Percentiles rank a stretch among this genome's conserved stretches.
Conservation (phyloP, 768 basidiomycete species). For the Termitomyces sp. region DNA sequence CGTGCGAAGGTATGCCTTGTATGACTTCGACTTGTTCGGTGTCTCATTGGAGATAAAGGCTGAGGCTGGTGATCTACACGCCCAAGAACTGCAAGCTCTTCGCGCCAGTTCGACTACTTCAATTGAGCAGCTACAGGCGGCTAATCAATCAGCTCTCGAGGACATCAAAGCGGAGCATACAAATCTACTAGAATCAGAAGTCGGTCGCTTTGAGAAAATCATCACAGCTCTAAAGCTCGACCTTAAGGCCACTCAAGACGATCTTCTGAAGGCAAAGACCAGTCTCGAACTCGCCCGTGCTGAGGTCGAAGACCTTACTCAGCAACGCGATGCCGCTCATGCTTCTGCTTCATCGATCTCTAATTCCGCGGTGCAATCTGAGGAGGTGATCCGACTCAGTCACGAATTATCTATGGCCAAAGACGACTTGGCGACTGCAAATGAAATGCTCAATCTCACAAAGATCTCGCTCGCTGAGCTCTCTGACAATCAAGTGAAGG, state of each 20-base stretch:
- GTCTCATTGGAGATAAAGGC: slow-evolving; percentile 32
- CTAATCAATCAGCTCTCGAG: slow-evolving; percentile 57
- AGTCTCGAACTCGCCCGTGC: slow-evolving; percentile 43
- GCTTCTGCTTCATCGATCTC: slow-evolving; percentile 35
- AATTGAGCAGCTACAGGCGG: slow-evolving; percentile 62
- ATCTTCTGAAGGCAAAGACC: slow-evolving; percentile 71
- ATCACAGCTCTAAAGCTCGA: slow-evolving; percentile 59
- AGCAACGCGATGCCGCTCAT: slow-evolving; percentile 62
- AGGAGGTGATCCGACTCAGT: slow-evolving; percentile 49
- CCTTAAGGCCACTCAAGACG: slow-evolving; percentile 81
- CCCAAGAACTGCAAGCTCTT: slow-evolving; percentile 65
- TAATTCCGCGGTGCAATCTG: slow-evolving; percentile 40
- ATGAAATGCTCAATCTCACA: slow-evolving; percentile 61
- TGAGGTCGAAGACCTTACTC: slow-evolving; percentile 51
- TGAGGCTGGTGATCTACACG: slow-evolving; percentile 66
- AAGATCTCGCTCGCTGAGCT: slow-evolving; percentile 69
- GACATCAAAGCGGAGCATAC: slow-evolving; percentile 61
- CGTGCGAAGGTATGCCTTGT: slow-evolving; percentile 60
- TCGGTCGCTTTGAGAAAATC: slow-evolving; percentile 55
- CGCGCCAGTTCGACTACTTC: slow-evolving; percentile 61
- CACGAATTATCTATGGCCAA: slow-evolving; percentile 58
- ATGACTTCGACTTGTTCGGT: background rate
- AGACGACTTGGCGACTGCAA: slow-evolving; percentile 62
- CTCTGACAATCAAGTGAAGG: slow-evolving; percentile 60
- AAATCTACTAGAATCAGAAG: slow-evolving; percentile 51